phyloP scores from a whole-genome alignment of 1,284 basidiomycete genomes.

The Tylopilus sp. region DNA sequence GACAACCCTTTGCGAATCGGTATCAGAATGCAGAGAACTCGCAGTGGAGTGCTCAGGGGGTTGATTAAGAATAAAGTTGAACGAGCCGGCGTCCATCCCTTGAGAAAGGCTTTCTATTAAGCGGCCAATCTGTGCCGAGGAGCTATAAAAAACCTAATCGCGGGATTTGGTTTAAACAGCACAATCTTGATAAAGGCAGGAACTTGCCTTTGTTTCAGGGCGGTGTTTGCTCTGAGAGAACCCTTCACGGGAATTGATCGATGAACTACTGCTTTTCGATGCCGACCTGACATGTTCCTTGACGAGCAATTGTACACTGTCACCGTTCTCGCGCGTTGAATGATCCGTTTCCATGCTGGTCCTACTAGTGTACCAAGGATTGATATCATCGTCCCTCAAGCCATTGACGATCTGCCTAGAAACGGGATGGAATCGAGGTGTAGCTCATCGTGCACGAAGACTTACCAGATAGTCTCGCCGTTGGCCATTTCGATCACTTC shows the following conservation, averaged over 20 bases:
- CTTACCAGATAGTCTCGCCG: constrained; percentile 77
- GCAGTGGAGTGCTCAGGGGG: constrained; percentile 49
- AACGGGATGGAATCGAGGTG: constrained; percentile 7
- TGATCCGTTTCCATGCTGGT: constrained; percentile 73
- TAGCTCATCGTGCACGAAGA: constrained; percentile 14
- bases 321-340: constrained; percentile 50
- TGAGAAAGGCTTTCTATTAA: constrained; percentile 76
- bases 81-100: constrained; percentile 74
- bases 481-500: constrained; percentile 78
- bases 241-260: constrained; percentile 60
- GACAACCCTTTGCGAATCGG: constrained; percentile 62
- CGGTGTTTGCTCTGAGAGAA: constrained; percentile 47
- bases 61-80: constrained; percentile 56
- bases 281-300: constrained; percentile 66
- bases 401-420: constrained; percentile 80
- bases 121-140: constrained; percentile 71
- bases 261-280: constrained; percentile 61
- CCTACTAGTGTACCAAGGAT: constrained; percentile 62
- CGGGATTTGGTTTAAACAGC: constrained; percentile 9
- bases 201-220: constrained; percentile 75
- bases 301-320: constrained; percentile 63
- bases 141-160: constrained; percentile 72
- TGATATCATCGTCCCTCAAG: constrained; percentile 70
- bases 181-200: constrained; percentile 16
- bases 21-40: constrained; percentile 58